Base-by-base conservation (phyloP, 177 flowering plant genomes). In the Vitis hybrid region DNA sequence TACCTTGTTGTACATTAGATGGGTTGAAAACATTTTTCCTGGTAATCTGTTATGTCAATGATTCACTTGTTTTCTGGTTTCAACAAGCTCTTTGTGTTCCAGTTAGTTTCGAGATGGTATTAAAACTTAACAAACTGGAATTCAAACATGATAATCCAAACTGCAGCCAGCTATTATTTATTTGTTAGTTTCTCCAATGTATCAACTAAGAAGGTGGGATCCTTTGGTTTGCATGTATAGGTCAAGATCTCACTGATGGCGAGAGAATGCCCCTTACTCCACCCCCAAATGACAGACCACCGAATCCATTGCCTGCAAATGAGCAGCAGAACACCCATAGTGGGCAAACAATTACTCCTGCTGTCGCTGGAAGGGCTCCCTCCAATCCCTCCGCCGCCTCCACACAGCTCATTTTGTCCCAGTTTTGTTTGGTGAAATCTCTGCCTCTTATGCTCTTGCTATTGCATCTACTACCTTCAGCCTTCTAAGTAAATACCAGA, bases 281-380 rank as follows among this genome's bases (percentile, higher is more conserved):
- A 18, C 60, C 85, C 10, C 75, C 88, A n/a, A 74, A 70, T 7
- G 83, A 78, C 50, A 72, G 75, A 65, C 75, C 91, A 0, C 70
- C 88, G 2, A 87, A 83, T 66, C 82, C 96, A 51, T 74, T 94
- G 64, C 98, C 98, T 1, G 75, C 97, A 15, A 82, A 82, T 60
- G 91, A 89, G 73, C 92, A 89, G 76, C 94, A 89, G 77, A 86
- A 79, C 21, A 65, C 72, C 8, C 86, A 87, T 6, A 74, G 75
- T 3, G 84, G 83, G 9, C 85, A 57, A 39, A 93, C 91, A 62
- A 87, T 87, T 64, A 71, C 91, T 67, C 97, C 98, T 23, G 96
- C 99, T 1, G 74, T 93, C 61, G 94, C 99, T 30, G 93, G 89
- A 21, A 86, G 79, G 76, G 80, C 96, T 34, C 85, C 89, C 32